These are phyloP conservation scores for Lactifluus pinguis DNA, from an alignment of 768 basidiomycete genomes.

Conservation along the genomic window DNA sequence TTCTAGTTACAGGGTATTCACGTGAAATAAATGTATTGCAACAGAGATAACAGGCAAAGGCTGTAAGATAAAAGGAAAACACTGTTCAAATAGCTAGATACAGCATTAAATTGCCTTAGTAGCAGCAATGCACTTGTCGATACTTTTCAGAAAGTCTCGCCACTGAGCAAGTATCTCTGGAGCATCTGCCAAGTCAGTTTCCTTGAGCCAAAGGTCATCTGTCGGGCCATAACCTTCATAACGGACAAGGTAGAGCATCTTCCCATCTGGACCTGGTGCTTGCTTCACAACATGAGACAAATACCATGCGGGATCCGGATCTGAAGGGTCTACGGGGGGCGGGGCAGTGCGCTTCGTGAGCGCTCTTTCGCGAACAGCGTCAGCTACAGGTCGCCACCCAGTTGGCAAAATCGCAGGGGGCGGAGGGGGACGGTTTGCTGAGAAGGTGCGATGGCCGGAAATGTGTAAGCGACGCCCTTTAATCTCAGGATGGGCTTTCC, in stretches of 20 bases:
- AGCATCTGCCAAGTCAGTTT: conserved; percentile 21
- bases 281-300: conserved; percentile 28
- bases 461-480: conserved; percentile 31
- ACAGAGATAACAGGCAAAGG: too few species aligned
- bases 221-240: conserved; percentile 26
- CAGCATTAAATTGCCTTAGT: not conserved
- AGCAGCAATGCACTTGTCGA: conserved; percentile 9
- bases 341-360: conserved; percentile 10
- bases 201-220: conserved; percentile 23
- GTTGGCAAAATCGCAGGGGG: conserved; percentile 23
- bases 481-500: conserved; percentile 42
- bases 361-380: conserved; percentile 7
- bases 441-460: conserved; percentile 17
- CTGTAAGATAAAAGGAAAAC: too few species aligned
- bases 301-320: conserved; percentile 21
- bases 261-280: conserved; percentile 8
- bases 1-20: too few species aligned
- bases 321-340: conserved; percentile 17
- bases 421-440: conserved; percentile 18
- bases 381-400: conserved; percentile 18
- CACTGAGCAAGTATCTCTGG: conserved; percentile 21
- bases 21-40: too few species aligned
- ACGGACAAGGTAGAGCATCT: conserved; percentile 22
- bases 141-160: conserved; percentile 17
- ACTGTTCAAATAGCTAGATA: not conserved